These are phyloP conservation scores for Globisporangium mamillatum DNA, from an alignment of 352 stramenopile species.

Conservation along the genomic window DNA sequence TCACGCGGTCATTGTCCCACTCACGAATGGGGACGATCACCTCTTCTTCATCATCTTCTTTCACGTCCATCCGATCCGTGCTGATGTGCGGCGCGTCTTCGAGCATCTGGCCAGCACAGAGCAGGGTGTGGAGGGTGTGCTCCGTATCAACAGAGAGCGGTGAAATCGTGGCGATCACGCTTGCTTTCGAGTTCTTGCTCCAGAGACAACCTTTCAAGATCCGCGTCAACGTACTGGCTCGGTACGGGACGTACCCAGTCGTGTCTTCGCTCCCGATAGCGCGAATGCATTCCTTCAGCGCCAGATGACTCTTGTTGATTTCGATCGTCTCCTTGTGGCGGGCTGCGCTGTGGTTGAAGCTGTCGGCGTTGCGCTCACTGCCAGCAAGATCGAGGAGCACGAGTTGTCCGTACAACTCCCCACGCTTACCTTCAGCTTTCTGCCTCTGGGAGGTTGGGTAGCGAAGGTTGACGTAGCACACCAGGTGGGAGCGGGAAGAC, in stretches of 20 bases:
- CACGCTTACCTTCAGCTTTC: conserved; percentile 12
- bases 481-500: conserved; percentile 68
- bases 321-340: conserved; percentile 71
- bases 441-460: conserved; percentile 8
- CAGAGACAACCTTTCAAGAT: conserved; percentile 75
- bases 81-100: conserved; percentile 50
- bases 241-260: conserved; percentile 63
- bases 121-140: conserved; percentile 76
- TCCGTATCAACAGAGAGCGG: conserved; percentile 76
- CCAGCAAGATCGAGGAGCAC: conserved; percentile 66
- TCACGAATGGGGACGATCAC: conserved; percentile 42
- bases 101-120: conserved; percentile 70
- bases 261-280: conserved; percentile 59
- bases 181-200: conserved; percentile 54
- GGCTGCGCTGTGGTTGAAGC: conserved; percentile 71
- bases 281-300: conserved; percentile 80
- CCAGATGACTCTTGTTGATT: conserved; percentile 84
- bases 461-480: conserved; percentile 63
- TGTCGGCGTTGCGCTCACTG: conserved; percentile 78
- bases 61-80: conserved; percentile 59
- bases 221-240: conserved; percentile 65
- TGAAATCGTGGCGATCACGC: conserved; percentile 76
- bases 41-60: conserved; percentile 37
- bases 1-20: conserved; percentile 56
- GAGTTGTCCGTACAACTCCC: conserved; percentile 43